These are phyloP conservation scores for Ogataea trehalophila DNA, from an alignment of 805 yeast genomes.

Conservation along the genomic window DNA sequence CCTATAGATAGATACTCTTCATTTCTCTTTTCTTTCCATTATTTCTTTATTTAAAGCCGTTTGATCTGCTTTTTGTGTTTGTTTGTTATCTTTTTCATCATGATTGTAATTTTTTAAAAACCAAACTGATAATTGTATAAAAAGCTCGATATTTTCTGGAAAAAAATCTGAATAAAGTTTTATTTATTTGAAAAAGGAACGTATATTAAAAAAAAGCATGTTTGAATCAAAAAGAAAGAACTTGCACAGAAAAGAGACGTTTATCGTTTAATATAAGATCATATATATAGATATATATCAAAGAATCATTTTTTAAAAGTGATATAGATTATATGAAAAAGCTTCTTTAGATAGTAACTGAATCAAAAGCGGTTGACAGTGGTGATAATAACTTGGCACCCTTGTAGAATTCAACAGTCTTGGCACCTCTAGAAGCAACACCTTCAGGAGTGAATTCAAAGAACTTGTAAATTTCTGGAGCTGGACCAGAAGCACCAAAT, in stretches of 20 bases:
- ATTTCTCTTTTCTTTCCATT: not conserved
- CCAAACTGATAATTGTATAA: too few species aligned
- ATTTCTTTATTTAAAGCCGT: not conserved
- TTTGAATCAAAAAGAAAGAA: too few species aligned
- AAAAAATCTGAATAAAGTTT: too few species aligned
- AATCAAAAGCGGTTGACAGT: constrained; percentile 70
- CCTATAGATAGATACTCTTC: not conserved
- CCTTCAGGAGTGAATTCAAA: constrained; percentile 94
- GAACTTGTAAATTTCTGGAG: constrained; percentile 70
- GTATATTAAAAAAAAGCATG: too few species aligned
- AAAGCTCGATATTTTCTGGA: too few species aligned
- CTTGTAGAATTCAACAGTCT: constrained; percentile 78
- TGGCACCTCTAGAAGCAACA: constrained; percentile 76
- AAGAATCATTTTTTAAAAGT: too few species aligned
- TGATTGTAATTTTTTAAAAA: too few species aligned
- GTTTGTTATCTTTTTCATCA: too few species aligned
- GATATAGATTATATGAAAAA: not conserved
- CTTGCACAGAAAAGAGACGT: too few species aligned
- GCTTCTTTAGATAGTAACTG: constrained; percentile 1
- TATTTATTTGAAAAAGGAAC: too few species aligned
- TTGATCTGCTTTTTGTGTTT: too few species aligned
- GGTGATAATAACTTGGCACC: constrained; percentile 71
- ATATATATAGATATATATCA: not conserved
- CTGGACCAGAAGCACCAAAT: constrained; percentile 97
- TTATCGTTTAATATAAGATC: too few species aligned